Evolutionary conservation across 768 basidiomycete genomes (phyloP).

Genomic region (Melanogaster broomeanus): DNA sequence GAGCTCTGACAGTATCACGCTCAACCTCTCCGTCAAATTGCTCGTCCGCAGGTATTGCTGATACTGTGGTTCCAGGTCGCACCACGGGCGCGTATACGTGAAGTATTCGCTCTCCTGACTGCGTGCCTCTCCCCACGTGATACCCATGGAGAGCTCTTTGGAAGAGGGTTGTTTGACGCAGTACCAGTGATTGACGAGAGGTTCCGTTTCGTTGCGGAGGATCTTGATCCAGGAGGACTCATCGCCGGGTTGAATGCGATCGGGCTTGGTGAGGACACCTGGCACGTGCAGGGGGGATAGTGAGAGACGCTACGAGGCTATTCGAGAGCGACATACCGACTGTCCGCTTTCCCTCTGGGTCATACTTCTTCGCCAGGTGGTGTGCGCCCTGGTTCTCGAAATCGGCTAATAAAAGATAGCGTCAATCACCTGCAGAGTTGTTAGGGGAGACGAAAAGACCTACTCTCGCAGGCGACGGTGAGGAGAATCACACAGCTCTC

Average conservation of each 20-base stretch:
- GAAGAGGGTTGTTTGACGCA: constrained; percentile 40
- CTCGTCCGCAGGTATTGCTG: constrained; percentile 54
- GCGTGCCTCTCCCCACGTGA: constrained; percentile 61
- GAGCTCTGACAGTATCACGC: constrained; percentile 57
- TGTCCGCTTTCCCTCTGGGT: constrained; percentile 60
- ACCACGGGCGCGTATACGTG: constrained; percentile 48
- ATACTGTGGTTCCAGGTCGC: constrained; percentile 47
- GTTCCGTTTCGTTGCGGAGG: constrained; percentile 48
- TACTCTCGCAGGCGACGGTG: constrained; percentile 38
- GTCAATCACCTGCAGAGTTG: no score
- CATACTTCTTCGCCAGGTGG: constrained; percentile 51
- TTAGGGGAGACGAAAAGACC: no score
- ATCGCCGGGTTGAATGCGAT: constrained; percentile 41
- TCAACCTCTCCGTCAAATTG: constrained; percentile 58
- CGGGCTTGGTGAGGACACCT: constrained; percentile 79
- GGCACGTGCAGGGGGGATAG: no score
- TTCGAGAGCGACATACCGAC: constrained; percentile 47
- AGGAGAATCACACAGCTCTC: constrained; percentile 64
- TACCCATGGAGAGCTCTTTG: constrained; percentile 5
- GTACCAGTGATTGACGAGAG: constrained; percentile 27
- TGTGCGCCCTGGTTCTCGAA: constrained; percentile 74
- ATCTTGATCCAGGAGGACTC: constrained; percentile 48
- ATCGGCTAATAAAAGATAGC: constrained; percentile 48
- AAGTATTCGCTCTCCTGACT: constrained; percentile 58
- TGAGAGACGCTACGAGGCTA: neutral